Base-by-base conservation (phyloP, 345 rosid species). In the Clarkia xantiana region DNA sequence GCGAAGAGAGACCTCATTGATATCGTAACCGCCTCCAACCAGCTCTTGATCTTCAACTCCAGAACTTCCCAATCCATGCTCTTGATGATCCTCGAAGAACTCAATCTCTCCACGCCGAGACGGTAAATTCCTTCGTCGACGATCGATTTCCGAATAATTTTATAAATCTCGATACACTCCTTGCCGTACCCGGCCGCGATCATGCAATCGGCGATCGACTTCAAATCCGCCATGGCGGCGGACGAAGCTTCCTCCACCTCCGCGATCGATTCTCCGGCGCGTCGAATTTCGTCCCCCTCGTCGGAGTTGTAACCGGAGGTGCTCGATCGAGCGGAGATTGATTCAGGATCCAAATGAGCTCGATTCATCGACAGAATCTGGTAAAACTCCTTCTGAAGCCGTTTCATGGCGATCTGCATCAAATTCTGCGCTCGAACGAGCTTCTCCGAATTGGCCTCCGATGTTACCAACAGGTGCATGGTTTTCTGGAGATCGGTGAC, bases 121-220 rank as follows among this genome's bases (percentile, higher is more conserved):
- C 51, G 58, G 20, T 61, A 62, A 11, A 67, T 43, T 12, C 59
- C 59, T 54, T 62, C 71, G 11, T 62, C 63, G 7, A 67, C 41
- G 18, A 51, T 51, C 1, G 54, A 51, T 39, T 51, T 49, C 39
- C 53, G 15, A 17, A 49, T 49, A 49, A 49, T 49, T 34, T 25
- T 49, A 40, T 49, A 49, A 14, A 49, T 49, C 13, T 10, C 16
- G 5, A 49, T 29, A 14, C 53, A 49, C 39, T 49, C 53, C 13
- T 22, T 49, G 16, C 16, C 53, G 16, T 49, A 49, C 9, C 53
- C 53, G n/a, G 53, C 23, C 23, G 6, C 17, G 41, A 49, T 49
- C 53, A 49, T 49, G 39, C 53, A 49, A 13, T 49, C 53, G 9
- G 41, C 53, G 8, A 49, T 49, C 16, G 10, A 25, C 53, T 34